A percentile compares a stretch with the other conserved stretches of the same genome.
Conservation (phyloP, 176 grass and related monocot species). For the Poa annua region DNA sequence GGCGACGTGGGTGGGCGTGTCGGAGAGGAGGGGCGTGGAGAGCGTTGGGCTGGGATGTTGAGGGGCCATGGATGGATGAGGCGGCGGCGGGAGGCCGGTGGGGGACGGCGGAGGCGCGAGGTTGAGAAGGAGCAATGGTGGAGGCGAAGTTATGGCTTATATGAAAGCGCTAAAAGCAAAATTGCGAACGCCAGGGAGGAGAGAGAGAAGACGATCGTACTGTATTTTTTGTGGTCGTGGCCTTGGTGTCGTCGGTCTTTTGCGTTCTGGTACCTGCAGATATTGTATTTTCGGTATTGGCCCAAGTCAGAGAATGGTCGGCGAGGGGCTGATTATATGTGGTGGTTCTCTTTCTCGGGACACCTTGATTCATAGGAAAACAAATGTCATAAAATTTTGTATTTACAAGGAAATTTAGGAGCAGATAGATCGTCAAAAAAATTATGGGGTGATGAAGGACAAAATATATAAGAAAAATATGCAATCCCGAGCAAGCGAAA, state of each 20-base stretch:
- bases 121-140: slow-evolving; percentile 27
- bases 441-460: no score
- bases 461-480: no score
- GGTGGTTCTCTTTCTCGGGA: no score
- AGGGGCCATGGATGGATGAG: slow-evolving; percentile 34
- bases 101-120: not conserved
- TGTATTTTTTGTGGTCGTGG: slow-evolving; percentile 40
- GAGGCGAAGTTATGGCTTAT: slow-evolving; percentile 47
- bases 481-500: no score
- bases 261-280: not conserved
- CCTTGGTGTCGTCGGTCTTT: not conserved
- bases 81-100: not conserved
- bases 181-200: not conserved
- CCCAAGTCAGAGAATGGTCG: not conserved
- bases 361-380: no score
- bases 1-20: slow-evolving; percentile 24
- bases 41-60: slow-evolving; percentile 48
- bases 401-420: no score
- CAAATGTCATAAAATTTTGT: no score
- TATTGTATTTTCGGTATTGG: not conserved
- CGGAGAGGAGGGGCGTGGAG: slow-evolving; percentile 63
- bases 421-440: no score
- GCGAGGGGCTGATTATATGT: no score
- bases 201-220: slow-evolving; percentile 30
- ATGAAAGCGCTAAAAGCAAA: slow-evolving; percentile 30